Percentiles rank a stretch among this genome's conserved stretches.
These are phyloP conservation scores for Ophryocystis elektroscirrha DNA, from an alignment of 169 alveolate species.

Conservation along the genomic window DNA sequence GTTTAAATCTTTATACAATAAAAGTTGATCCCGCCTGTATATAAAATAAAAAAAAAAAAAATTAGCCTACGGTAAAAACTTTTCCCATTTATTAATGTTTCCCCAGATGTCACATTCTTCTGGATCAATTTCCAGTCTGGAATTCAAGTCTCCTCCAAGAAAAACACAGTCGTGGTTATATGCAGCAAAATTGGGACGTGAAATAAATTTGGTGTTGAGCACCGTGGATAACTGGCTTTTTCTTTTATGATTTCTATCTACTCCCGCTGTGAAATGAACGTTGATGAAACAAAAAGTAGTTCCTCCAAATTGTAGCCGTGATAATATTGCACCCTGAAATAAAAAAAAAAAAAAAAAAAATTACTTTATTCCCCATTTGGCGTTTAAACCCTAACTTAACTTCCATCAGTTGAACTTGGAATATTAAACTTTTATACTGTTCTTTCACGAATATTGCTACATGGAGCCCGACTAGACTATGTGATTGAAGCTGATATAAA, in stretches of 20 bases:
- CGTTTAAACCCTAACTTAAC: conserved; percentile 15
- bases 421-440: too few species aligned
- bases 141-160: conserved; percentile 15
- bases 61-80: too few species aligned
- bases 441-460: too few species aligned
- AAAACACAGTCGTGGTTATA: conserved; percentile 7
- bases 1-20: too few species aligned
- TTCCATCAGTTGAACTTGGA: too few species aligned
- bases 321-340: conserved; percentile 12
- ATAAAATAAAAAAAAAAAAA: too few species aligned
- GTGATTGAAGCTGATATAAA: too few species aligned
- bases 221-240: not conserved
- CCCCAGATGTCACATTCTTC: too few species aligned
- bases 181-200: not conserved
- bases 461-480: too few species aligned
- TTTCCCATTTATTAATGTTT: too few species aligned
- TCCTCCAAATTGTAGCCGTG: conserved; percentile 1
- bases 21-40: too few species aligned
- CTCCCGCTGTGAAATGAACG: conserved; percentile 8
- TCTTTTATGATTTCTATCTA: conserved; percentile 11
- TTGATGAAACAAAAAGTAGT: conserved; percentile 10
- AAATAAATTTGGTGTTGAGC: conserved; percentile 2
- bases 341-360: not conserved
- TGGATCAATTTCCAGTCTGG: conserved; percentile 3
- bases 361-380: conserved; percentile 11